Evolutionary conservation across 2,329 filamentous ascomycete genomes (phyloP).

Genomic region (Fusarium paranaense): DNA sequence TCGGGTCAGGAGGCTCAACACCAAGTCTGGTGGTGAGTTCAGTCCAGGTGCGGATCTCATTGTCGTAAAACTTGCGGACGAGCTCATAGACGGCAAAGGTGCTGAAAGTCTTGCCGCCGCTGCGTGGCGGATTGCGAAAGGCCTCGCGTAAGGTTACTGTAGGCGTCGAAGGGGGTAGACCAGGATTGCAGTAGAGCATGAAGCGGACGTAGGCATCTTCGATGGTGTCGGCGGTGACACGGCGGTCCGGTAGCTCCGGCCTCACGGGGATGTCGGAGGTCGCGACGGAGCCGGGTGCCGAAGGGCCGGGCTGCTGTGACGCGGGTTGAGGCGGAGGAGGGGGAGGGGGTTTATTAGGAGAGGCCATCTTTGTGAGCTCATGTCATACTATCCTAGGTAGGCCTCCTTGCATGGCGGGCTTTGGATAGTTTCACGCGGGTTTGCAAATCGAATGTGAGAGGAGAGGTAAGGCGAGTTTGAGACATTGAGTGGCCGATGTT

Average conservation of each 20-base stretch:
- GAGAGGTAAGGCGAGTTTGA: slow-evolving; percentile 15
- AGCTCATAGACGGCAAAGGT: slow-evolving; percentile 82
- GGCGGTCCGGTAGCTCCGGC: slow-evolving; percentile 69
- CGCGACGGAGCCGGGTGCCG: slow-evolving; percentile 28
- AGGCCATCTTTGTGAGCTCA: slow-evolving; percentile 39
- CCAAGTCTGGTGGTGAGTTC: slow-evolving; percentile 89
- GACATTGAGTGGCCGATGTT: slow-evolving; percentile 29
- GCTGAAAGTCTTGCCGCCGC: slow-evolving; percentile 87
- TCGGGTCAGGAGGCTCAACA: slow-evolving; percentile 83
- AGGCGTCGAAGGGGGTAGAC: slow-evolving; percentile 74
- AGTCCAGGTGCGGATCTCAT: slow-evolving; percentile 93
- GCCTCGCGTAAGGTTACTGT: slow-evolving; percentile 77
- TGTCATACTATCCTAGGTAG: slow-evolving; percentile 27
- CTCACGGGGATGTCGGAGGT: slow-evolving; percentile 32
- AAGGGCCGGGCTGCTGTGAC: slow-evolving; percentile 21
- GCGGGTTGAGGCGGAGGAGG: slow-evolving; percentile 31
- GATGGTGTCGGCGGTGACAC: slow-evolving; percentile 77
- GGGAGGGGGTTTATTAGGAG: slow-evolving; percentile 27
- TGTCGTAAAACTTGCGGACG: slow-evolving; percentile 80
- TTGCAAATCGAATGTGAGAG: slow-evolving; percentile 11
- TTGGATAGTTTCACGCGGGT: slow-evolving; percentile 24
- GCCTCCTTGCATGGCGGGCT: background rate
- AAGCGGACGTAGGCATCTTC: slow-evolving; percentile 87
- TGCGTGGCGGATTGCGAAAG: slow-evolving; percentile 85
- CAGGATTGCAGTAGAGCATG: slow-evolving; percentile 91